Conservation (phyloP, 495 filamentous ascomycete genomes). For the Aspergillus coremiiformis region DNA sequence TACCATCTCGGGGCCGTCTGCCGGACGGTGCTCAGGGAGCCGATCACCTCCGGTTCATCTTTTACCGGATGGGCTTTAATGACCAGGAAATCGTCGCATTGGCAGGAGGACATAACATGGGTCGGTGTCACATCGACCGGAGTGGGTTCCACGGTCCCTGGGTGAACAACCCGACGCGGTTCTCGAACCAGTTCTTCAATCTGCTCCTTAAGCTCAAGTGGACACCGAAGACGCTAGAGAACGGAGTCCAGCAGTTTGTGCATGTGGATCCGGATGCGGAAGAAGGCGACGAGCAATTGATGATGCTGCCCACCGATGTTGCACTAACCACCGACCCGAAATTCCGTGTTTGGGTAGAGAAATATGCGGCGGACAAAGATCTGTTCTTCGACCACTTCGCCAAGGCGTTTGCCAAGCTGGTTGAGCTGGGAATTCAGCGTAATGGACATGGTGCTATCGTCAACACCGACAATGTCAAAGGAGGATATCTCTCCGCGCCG, state of each 20-base stretch:
- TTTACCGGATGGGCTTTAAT: conserved; percentile 58
- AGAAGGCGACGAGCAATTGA: conserved; percentile 42
- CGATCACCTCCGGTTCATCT: conserved; percentile 51
- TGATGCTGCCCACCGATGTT: conserved; percentile 49
- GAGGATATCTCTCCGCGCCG: conserved; percentile 50
- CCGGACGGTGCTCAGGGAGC: conserved; percentile 54
- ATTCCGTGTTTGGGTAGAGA: conserved; percentile 47
- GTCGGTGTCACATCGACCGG: conserved; percentile 53
- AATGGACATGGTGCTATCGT: conserved; percentile 42
- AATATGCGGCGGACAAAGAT: conserved; percentile 54
- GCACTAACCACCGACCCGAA: conserved; percentile 31
- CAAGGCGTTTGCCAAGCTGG: conserved; percentile 53
- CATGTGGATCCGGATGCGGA: conserved; percentile 52
- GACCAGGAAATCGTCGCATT: conserved; percentile 58
- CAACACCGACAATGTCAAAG: conserved; percentile 47
- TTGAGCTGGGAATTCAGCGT: conserved; percentile 52
- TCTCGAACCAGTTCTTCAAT: conserved; percentile 57
- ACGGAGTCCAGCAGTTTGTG: conserved; percentile 51
- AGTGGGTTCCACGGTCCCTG: conserved; percentile 55
- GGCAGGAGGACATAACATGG: conserved; percentile 53
- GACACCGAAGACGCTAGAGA: conserved; percentile 44
- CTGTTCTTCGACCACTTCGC: conserved; percentile 55
- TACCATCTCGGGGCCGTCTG: conserved; percentile 50
- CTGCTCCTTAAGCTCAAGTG: conserved; percentile 48
- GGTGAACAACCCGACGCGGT: conserved; percentile 58